Conservation (phyloP, 2,329 filamentous ascomycete genomes). For the Fusarium foetens region DNA sequence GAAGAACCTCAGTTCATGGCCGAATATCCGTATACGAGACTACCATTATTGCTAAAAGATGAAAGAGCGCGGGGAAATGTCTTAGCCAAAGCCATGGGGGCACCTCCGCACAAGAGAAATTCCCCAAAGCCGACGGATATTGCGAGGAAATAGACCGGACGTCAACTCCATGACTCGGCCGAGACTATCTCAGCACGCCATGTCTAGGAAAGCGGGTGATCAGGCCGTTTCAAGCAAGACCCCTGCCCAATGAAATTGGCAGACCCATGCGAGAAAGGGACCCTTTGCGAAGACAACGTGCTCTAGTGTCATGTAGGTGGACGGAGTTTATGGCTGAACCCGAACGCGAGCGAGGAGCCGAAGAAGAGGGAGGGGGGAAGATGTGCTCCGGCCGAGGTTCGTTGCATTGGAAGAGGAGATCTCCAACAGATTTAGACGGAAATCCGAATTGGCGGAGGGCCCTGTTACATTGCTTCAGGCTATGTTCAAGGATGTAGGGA, state of each 20-base stretch:
- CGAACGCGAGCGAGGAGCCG: conserved; percentile 28
- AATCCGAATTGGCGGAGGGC: not conserved
- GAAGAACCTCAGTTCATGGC: not conserved
- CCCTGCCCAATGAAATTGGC: conserved; percentile 17
- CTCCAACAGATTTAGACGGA: not conserved
- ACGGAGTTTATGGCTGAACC: conserved; percentile 9
- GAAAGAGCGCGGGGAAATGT: not conserved
- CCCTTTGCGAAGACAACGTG: conserved; percentile 11
- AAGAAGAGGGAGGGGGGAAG: conserved; percentile 14
- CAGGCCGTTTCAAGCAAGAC: not conserved
- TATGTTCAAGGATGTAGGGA: not conserved
- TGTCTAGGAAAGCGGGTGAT: not conserved
- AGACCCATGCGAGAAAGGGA: not conserved
- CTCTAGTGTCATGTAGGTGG: conserved; percentile 1
- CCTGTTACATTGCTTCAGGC: conserved; percentile 14
- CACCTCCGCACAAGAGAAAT: not conserved
- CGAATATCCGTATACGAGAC: not conserved
- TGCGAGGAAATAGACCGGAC: conserved; percentile 21
- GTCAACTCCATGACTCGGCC: conserved; percentile 20
- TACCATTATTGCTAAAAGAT: not conserved
- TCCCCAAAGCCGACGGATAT: conserved; percentile 20
- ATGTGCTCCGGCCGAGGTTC: conserved; percentile 18
- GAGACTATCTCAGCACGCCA: conserved; percentile 13
- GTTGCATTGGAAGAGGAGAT: conserved; percentile 23
- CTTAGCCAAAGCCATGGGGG: not conserved